These are phyloP conservation scores for Penicillium pancosmium DNA, from an alignment of 495 filamentous ascomycete species.

Conservation along the genomic window DNA sequence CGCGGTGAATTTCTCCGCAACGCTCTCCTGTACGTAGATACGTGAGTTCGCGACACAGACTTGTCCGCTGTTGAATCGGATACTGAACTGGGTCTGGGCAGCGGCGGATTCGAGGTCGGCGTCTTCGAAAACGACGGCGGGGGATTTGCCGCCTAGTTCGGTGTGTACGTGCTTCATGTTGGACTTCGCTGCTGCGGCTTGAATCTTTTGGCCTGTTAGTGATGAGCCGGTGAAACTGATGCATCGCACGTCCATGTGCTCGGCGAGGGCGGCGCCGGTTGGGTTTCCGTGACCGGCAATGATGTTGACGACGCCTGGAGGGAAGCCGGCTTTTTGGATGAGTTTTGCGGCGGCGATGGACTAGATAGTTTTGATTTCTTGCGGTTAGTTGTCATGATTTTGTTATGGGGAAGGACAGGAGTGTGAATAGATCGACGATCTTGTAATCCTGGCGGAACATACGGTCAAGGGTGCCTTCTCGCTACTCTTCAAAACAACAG, in stretches of 20 bases:
- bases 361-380: conserved; percentile 35
- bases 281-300: conserved; percentile 58
- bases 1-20: conserved; percentile 76
- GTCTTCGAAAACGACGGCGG: conserved; percentile 84
- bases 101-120: conserved; percentile 84
- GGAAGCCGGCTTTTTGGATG: conserved; percentile 61
- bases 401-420: no score
- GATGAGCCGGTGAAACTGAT: conserved; percentile 90
- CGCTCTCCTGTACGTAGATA: conserved; percentile 77
- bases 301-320: conserved; percentile 57
- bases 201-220: conserved; percentile 79
- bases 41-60: conserved; percentile 89
- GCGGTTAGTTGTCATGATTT: conserved; percentile 11
- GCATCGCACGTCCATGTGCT: conserved; percentile 71
- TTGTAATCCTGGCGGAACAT: conserved; percentile 2
- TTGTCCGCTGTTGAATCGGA: conserved; percentile 78
- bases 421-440: no score
- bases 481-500: conserved; percentile 60
- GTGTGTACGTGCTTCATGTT: conserved; percentile 93
- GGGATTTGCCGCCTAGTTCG: conserved; percentile 92
- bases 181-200: conserved; percentile 76
- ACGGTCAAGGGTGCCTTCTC: conserved; percentile 61
- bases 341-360: conserved; percentile 71
- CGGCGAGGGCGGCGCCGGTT: conserved; percentile 51
- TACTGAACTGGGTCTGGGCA: conserved; percentile 75